Base-by-base conservation (phyloP, 805 yeast species). In the Saccharomycopsis sp. region DNA sequence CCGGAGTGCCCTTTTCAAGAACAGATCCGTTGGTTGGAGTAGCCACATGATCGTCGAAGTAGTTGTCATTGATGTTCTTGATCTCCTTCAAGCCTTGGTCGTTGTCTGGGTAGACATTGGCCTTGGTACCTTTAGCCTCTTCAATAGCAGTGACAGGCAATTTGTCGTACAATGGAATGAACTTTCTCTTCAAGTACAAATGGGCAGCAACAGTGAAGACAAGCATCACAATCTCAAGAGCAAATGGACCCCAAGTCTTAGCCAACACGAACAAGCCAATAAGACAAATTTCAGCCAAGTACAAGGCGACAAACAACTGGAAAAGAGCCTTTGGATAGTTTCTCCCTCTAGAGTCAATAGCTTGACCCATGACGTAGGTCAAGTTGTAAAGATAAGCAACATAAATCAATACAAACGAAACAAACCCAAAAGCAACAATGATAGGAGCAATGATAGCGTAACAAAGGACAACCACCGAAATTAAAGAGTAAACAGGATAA, bases 361-460 rank as follows among this genome's bases (percentile, higher is more conserved):
- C 65, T 56, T 84, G 85, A 54, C 78, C 82, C 65, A 74, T 64
- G 41, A 88, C 94, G 67, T 84, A 86, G 54, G 79, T 78, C 69
- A 83, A 72, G 59, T 79, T 78, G 77, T 88, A 88, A 51, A 80
- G 64, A 68, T 74, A 82, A 1, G 90, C 89, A 65, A 83, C 61
- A 66, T 83, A 85, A 55, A 83, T 71, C 66, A 85, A 71, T 51
- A 75, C 65, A 61, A 83, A 75, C 0, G 88, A 81, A 64, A 84
- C 66, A 1, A 81, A 73, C n/a, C 87, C 77, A 67, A 88, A 88
- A 2, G 84, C 82, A 66, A 87, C 71, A 51, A 88, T 75, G 58
- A 87, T 75, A 58, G 95, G 94, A 3, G 91, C 76, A 67, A 92
- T 89, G 52, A 91, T 79, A 1, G 97, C 75, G 72, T 92, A 92